phyloP scores from a whole-genome alignment of 352 stramenopile genomes.

The Phytophthora meadii region DNA sequence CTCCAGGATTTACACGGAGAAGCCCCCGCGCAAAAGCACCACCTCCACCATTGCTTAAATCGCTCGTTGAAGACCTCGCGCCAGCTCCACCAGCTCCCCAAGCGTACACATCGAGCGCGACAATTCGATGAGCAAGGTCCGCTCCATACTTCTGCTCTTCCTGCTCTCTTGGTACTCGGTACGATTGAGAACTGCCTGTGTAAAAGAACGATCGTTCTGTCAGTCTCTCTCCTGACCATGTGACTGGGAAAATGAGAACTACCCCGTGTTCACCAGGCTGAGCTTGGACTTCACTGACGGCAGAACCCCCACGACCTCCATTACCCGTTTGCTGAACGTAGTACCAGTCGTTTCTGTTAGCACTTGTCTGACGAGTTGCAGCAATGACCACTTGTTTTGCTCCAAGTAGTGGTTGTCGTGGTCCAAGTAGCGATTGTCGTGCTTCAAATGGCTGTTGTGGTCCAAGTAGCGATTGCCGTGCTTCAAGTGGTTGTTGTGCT shows the following conservation, averaged over 20 bases:
- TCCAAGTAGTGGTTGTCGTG: background rate
- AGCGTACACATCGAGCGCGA: slow-evolving; percentile 71
- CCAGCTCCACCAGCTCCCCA: slow-evolving; percentile 83
- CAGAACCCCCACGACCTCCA: slow-evolving; percentile 45
- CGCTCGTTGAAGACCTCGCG: slow-evolving; percentile 25
- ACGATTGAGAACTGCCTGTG: slow-evolving; percentile 34
- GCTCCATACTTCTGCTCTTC: slow-evolving; percentile 7
- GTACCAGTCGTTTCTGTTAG: slow-evolving; percentile 59
- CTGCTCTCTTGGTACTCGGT: slow-evolving; percentile 36
- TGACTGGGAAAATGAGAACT: slow-evolving; percentile 70
- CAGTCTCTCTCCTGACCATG: slow-evolving; percentile 47
- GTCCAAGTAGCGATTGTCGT: too few relatives aligned
- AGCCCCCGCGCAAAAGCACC: slow-evolving; percentile 74
- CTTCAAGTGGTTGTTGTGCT: background rate
- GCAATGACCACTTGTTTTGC: slow-evolving; percentile 26
- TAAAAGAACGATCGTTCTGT: slow-evolving; percentile 59
- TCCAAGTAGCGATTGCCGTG: too few relatives aligned
- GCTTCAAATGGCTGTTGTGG: too few relatives aligned
- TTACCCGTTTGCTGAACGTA: slow-evolving; percentile 66
- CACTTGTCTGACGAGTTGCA: slow-evolving; percentile 40
- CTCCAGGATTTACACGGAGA: slow-evolving; percentile 49
- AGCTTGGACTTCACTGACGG: slow-evolving; percentile 12
- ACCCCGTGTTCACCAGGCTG: slow-evolving; percentile 54
- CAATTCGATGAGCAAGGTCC: slow-evolving; percentile 40
- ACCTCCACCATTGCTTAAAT: slow-evolving; percentile 63